These are phyloP conservation scores for Coniochaeta sp. DNA, from an alignment of 2,329 filamentous ascomycete species.

Conservation along the genomic window DNA sequence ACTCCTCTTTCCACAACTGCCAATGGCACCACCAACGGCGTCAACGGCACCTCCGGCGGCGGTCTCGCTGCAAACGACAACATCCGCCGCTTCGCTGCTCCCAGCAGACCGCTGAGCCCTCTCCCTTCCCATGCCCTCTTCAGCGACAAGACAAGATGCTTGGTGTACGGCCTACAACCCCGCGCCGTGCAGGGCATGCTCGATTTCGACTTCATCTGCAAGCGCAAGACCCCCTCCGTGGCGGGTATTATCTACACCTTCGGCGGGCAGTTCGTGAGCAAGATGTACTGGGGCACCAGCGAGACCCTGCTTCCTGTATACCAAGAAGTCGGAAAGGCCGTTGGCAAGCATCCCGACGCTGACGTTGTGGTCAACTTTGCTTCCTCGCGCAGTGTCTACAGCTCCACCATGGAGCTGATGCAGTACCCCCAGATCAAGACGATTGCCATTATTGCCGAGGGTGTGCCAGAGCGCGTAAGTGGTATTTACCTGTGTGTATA, in stretches of 20 bases:
- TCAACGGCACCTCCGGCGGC: constrained; percentile 41
- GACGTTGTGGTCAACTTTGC: constrained; percentile 99
- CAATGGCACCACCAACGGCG: constrained; percentile 32
- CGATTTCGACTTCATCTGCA: constrained; percentile 99
- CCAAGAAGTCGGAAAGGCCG: constrained; percentile 86
- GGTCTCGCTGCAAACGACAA: constrained; percentile 87
- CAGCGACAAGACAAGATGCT: constrained; percentile 99
- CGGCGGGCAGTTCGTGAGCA: constrained; percentile 99
- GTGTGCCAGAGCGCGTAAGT: constrained; percentile 93
- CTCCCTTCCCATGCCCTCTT: constrained; percentile 85
- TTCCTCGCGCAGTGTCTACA: constrained; percentile 97
- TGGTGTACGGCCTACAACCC: constrained; percentile 98
- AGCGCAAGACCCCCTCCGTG: constrained; percentile 90
- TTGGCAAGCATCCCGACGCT: constrained; percentile 93
- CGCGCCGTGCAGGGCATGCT: constrained; percentile 89
- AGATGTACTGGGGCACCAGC: constrained; percentile 99
- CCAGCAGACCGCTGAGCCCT: constrained; percentile 87
- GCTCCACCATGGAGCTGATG: constrained; percentile 98
- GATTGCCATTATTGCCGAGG: constrained; percentile 98
- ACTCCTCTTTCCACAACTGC: constrained; percentile 13
- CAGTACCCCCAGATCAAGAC: constrained; percentile 94
- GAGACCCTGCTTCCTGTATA: constrained; percentile 98
- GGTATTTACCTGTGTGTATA: background rate
- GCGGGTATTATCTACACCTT: constrained; percentile 99
- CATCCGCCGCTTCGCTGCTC: constrained; percentile 91